These are phyloP conservation scores for Mycena pura DNA, from an alignment of 768 basidiomycete species.

Conservation along the genomic window DNA sequence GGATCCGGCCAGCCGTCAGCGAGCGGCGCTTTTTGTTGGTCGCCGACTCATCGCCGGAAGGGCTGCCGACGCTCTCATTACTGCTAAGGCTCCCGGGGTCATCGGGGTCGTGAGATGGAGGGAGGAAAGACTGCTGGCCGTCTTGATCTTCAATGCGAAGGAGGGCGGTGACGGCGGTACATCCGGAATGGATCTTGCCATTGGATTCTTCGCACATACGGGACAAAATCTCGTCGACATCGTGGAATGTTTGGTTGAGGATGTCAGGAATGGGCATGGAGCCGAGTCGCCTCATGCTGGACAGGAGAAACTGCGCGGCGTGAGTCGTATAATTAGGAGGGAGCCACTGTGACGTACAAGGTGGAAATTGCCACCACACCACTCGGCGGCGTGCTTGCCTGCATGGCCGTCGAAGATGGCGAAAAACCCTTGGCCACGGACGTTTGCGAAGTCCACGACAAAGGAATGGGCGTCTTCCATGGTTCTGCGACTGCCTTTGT, in stretches of 20 bases:
- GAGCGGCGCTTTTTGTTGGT: constrained; percentile 52
- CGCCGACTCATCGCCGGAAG: constrained; percentile 38
- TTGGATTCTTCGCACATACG: constrained; percentile 85
- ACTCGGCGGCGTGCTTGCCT: constrained; percentile 98
- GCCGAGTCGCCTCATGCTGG: constrained; percentile 68
- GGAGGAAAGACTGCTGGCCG: constrained; percentile 74
- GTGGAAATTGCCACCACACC: constrained; percentile 97
- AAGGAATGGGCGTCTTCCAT: constrained; percentile 99
- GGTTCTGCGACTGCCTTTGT: constrained; percentile 87
- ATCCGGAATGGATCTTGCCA: constrained; percentile 94
- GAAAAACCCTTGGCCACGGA: constrained; percentile 97
- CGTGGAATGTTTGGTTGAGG: constrained; percentile 93
- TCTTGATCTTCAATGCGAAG: constrained; percentile 87
- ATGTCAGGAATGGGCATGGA: constrained; percentile 78
- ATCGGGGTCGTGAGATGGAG: constrained; percentile 31
- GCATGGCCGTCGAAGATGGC: constrained; percentile 99
- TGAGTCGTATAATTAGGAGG: background rate
- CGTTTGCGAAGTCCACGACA: constrained; percentile 89
- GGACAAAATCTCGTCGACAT: constrained; percentile 85
- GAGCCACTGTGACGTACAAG: constrained; percentile 57
- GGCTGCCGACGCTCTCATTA: constrained; percentile 46
- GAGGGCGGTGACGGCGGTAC: constrained; percentile 96
- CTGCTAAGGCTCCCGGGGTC: constrained; percentile 49
- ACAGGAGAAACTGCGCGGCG: constrained; percentile 58
- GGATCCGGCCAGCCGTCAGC: constrained; percentile 56